Base-by-base conservation (phyloP, 2,329 filamentous ascomycete genomes). In the Xylariales sp. region DNA sequence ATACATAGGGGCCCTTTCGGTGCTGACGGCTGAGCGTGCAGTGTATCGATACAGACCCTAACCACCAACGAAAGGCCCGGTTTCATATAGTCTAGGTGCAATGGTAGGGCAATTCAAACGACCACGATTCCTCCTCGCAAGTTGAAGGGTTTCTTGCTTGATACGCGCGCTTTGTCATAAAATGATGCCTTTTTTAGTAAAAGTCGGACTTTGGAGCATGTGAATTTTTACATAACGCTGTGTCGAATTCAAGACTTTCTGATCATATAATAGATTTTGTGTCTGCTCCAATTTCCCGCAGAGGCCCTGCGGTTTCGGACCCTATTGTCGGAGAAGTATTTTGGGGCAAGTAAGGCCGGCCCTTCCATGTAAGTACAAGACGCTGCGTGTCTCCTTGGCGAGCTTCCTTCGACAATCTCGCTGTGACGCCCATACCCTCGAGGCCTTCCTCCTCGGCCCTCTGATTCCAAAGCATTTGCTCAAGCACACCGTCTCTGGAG, bases 401-500 rank as follows among this genome's bases (percentile, higher is more conserved):
- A 72, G 5, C 59, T 50, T 56, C 68, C 67, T 36, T 34, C 7
- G 63, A 63, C 9, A 69, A 50, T 12, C 39, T 64, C 39, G 70
- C 78, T 1, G 79, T 81, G 16, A 90, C 86, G 0, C 84, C 84
- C 30, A 90, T 68, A 0, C 89, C 90, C 55, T 88, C 85, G 49
- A 94, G 77, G 0, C 90, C 90, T 58, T 84, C 82, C 62, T 89
- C 83, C 62, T 87, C 86, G 1, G 91, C 91, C 52, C 80, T 83
- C 43, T 80, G 79, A 76, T 94, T 95, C 92, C 91, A 94, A 3
- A 93, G 72, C 78, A 94, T 86, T 80, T 94, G 91, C 74, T 84
- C 80, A 28, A 93, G 77, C 7, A 76, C 76, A 0, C 92, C 92
- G 1, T 85, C 83, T 16, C 74, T 74, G 0, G 85, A 85, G 67